Evolutionary conservation across 2,329 filamentous ascomycete genomes (phyloP), one percentile per base, ranked within the genome.

Genomic region (Penicillium expansum): DNA sequence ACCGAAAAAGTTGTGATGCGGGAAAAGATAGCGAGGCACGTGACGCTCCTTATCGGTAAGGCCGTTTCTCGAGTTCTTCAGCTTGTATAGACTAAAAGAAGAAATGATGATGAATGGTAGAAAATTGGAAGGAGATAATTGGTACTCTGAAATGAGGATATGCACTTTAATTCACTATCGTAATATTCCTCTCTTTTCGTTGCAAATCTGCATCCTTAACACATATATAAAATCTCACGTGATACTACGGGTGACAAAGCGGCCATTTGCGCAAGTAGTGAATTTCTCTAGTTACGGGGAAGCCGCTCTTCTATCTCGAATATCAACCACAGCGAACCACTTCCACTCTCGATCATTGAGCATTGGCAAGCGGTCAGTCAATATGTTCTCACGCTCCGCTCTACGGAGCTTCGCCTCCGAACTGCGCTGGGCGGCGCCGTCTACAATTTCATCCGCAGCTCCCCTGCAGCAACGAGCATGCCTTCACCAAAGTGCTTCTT

Each of bases 401-500:
- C 61, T 74, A 57, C 55, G 66, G 64, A 64, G 68, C 59, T 45
- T 68, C 63, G 59, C 65, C 64, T 58, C 64, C 66, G 61, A 69
- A 58, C 22, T 67, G 58, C 63, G 70, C 62, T 62, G 61, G 55
- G 52, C 62, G 43, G 60, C 65, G 33, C 62, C 62, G 41, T 64
- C 52, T 38, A 57, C 63, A 37, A 65, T 61, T 18, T 60, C 66
- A 45, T 48, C 63, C 38, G 61, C 65, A 58, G 51, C 59, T 62
- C 57, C 67, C 62, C 60, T 67, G 63, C 58, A 62, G 63, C 65
- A 71, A 68, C 74, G 76, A 67, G 75, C 74, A 65, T 73, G 69
- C 59, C 71, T 80, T 32, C 76, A 78, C 61, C 73, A 77, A 66
- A 68, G 70, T 51, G 67, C 73, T 22, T 65, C 63, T 38, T 59